Percentiles rank a stretch among this genome's conserved stretches.
Evolutionary conservation across 2,329 filamentous ascomycete species (phyloP).

Genomic region (Alternaria brassicicola): DNA sequence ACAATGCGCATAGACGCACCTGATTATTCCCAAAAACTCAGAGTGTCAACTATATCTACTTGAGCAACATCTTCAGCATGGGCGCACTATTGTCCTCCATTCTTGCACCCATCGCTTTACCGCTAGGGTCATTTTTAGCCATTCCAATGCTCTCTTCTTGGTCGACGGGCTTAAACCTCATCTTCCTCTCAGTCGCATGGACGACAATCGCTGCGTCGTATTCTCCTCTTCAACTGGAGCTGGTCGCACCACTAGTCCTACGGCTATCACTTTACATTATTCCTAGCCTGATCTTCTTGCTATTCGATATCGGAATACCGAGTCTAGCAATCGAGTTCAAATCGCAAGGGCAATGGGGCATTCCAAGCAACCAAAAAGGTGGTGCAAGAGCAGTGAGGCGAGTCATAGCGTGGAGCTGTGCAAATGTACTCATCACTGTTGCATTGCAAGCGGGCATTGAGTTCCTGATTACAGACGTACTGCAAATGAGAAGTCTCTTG

Average conservation of each 20-base stretch:
- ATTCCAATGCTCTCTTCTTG: slow-evolving; percentile 76
- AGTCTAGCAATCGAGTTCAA: slow-evolving; percentile 73
- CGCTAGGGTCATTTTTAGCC: slow-evolving; percentile 67
- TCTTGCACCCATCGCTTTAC: slow-evolving; percentile 45
- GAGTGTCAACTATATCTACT: neutral
- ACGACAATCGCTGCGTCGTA: slow-evolving; percentile 80
- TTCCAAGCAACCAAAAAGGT: slow-evolving; percentile 52
- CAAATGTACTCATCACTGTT: slow-evolving; percentile 62
- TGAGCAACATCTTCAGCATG: slow-evolving; percentile 23
- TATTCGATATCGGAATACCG: slow-evolving; percentile 74
- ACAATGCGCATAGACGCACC: neutral
- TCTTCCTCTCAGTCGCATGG: slow-evolving; percentile 94
- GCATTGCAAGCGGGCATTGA: slow-evolving; percentile 63
- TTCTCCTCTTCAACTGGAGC: slow-evolving; percentile 74
- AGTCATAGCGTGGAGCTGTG: slow-evolving; percentile 59
- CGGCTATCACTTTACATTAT: slow-evolving; percentile 73
- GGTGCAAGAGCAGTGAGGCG: slow-evolving; percentile 53
- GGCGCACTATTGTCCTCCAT: slow-evolving; percentile 36
- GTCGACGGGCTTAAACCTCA: slow-evolving; percentile 78
- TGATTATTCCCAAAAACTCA: neutral
- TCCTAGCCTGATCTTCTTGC: slow-evolving; percentile 73
- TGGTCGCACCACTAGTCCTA: slow-evolving; percentile 71
- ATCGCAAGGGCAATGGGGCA: slow-evolving; percentile 61
- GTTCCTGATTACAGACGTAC: slow-evolving; percentile 57
- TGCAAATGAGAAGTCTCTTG: slow-evolving; percentile 62